Evolutionary conservation across 2,329 filamentous ascomycete genomes (phyloP), one percentile per base, ranked within the genome.

Genomic region (Alternaria sp.): DNA sequence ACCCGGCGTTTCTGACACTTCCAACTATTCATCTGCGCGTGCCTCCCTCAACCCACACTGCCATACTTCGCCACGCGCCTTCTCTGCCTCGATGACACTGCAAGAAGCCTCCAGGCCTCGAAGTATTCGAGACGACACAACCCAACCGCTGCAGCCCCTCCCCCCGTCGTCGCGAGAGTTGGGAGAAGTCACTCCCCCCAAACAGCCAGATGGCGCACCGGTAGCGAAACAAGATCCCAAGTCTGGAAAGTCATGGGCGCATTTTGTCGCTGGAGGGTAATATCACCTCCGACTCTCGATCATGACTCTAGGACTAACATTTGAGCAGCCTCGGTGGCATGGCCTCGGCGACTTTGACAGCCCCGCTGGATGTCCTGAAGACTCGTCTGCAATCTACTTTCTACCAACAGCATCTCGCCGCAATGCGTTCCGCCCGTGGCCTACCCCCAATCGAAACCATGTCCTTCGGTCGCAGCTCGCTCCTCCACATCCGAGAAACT

Each of bases 321-420:
- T n/a, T n/a, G 24, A 38, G 63, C 67, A 96, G 94, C 42, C 81
- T 92, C 53, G 94, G 94, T 69, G 94, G 94, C 69, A 96, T 97
- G 89, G 93, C 92, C 18, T 90, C 94, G 11, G 92, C 94, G 24
- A 89, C 91, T n/a, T 81, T 97, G n/a, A 97, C 94, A 2, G 93
- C 93, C 8, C 94, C 94, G 22, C 90, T 98, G 61, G 94, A 97
- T 75, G 94, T 97, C 32, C 86, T 98, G 51, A 96, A 96, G 79
- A 98, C 94, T 11, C 89, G 94, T 36, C 84, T 98, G 3, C 94
- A 98, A 78, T 96, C 93, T 72, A 94, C 96, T 75, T 96, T 96
- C 78, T 97, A 97, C 84, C 92, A 97, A 78, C 85, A 89, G 8
- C 92, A 97, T 79, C 85, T 97, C 46, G 85, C 86, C 30, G 87